Conservation (phyloP, 2,329 filamentous ascomycete genomes). For the Claviceps africana region DNA sequence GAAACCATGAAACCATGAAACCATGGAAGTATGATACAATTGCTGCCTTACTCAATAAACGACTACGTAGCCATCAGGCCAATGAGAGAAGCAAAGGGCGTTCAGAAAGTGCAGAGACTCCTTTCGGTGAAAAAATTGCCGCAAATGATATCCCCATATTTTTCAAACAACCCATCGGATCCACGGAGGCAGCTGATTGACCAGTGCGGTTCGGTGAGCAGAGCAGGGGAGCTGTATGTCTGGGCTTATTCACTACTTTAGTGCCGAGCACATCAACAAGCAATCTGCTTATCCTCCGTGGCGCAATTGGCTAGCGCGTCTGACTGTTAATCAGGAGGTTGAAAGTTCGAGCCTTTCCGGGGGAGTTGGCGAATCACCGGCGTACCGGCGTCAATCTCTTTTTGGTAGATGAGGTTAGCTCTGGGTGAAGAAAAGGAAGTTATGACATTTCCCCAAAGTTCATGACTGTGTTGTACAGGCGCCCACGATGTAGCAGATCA, state of each 20-base stretch:
- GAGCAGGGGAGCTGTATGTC: neutral
- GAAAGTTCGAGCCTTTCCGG: slow-evolving; percentile 5
- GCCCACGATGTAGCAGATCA: too few relatives aligned
- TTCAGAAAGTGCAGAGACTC: too few relatives aligned
- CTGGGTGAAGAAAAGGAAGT: too few relatives aligned
- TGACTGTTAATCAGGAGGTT: slow-evolving; percentile 36
- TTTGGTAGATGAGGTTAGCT: neutral
- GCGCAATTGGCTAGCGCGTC: slow-evolving; percentile 44
- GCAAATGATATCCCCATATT: too few relatives aligned
- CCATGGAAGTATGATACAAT: neutral
- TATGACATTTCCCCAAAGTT: too few relatives aligned
- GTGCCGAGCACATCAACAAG: rapidly evolving
- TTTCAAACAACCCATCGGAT: too few relatives aligned
- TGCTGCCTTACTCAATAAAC: neutral
- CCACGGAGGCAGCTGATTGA: too few relatives aligned
- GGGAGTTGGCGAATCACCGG: neutral
- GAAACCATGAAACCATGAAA: too few relatives aligned
- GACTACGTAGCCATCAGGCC: neutral
- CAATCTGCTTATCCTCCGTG: slow-evolving; percentile 19
- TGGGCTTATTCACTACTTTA: neutral
- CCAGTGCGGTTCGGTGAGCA: too few relatives aligned
- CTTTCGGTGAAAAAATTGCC: too few relatives aligned
- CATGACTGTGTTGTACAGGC: too few relatives aligned
- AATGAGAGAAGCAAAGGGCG: too few relatives aligned
- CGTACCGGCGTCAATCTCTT: neutral